Evolutionary conservation across 2,329 filamentous ascomycete species (phyloP), one percentile per base, ranked within the genome.

Genomic region (Endocalyx cinctus): DNA sequence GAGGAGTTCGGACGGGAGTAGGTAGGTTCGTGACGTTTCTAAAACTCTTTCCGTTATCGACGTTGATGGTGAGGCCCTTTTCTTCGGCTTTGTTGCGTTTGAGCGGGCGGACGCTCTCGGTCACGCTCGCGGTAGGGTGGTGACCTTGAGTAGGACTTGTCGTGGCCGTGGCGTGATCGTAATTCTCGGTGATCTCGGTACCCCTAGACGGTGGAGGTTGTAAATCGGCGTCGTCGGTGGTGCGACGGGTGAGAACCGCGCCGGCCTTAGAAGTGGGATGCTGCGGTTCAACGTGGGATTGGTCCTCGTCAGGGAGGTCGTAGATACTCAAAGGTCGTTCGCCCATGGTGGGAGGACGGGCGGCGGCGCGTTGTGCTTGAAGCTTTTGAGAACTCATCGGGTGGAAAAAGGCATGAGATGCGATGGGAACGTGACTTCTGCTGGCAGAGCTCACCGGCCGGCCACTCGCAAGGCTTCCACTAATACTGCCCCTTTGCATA

Each of bases 311-410:
- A 29, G 37, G 44, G 34, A 50, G 33, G 37, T 51, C 50, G 20
- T 51, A 45, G 28, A 55, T 48, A 25, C 52, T 55, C 13, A 55
- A 51, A 15, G 58, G 57, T 16, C 52, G 54, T 27, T 68, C 64
- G 35, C 54, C 58, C 47, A 63, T 57, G 15, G 62, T 67, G 11
- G 59, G 47, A 5, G 69, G 65, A 15, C 72, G 64, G 23, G 65
- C 54, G 7, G 61, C 77, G 43, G 82, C 80, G 58, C 90, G 74
- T 62, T 97, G 92, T 34, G 88, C 88, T 63, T 97, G 90, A 31
- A 97, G 69, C 57, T 87, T 84, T 58, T 95, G 88, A 16, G 90
- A 94, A 64, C 89, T 97, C 87, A 98, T 94, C 25, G 92, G 92
- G 15, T 83, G 84, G 56, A 94, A 95, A 66, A 98, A 97, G 34